phyloP scores from a whole-genome alignment of 805 yeast genomes.

The Schizosaccharomyces lindneri region DNA sequence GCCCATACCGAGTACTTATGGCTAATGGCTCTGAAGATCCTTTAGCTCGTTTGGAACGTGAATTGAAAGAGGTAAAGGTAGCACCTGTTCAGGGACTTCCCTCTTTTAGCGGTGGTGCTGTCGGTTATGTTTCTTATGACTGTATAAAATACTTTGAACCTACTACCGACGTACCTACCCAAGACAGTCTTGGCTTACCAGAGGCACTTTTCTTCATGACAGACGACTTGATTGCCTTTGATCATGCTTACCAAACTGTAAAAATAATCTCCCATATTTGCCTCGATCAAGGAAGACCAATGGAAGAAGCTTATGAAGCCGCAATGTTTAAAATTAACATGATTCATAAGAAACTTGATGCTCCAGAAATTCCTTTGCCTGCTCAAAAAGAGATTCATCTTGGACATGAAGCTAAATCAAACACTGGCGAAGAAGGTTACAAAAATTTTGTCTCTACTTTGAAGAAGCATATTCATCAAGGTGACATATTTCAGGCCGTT shows the following conservation, averaged over 20 bases:
- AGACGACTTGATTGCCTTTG: conserved; percentile 76
- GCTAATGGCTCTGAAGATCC: conserved; percentile 68
- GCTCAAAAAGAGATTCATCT: conserved; percentile 47
- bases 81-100: conserved; percentile 69
- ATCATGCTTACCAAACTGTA: conserved; percentile 78
- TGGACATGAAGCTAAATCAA: conserved; percentile 37
- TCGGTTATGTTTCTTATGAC: conserved; percentile 88
- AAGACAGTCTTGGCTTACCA: conserved; percentile 65
- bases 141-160: conserved; percentile 96
- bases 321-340: conserved; percentile 30
- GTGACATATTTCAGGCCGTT: conserved; percentile 92
- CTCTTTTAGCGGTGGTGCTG: conserved; percentile 55
- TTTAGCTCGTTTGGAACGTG: conserved; percentile 43
- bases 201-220: conserved; percentile 81
- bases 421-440: conserved; percentile 84
- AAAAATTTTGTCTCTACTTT: conserved; percentile 53
- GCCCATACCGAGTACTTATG: conserved; percentile 56
- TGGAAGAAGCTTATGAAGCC: conserved; percentile 27
- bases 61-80: conserved; percentile 37
- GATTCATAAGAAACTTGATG: conserved; percentile 21
- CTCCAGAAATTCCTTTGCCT: conserved; percentile 27
- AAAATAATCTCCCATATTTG: conserved; percentile 51
- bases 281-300: conserved; percentile 16
- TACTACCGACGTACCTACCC: conserved; percentile 38
- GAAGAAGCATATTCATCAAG: conserved; percentile 61